Conservation (phyloP, 2,329 filamentous ascomycete genomes). For the Lasiodiplodia citricola region DNA sequence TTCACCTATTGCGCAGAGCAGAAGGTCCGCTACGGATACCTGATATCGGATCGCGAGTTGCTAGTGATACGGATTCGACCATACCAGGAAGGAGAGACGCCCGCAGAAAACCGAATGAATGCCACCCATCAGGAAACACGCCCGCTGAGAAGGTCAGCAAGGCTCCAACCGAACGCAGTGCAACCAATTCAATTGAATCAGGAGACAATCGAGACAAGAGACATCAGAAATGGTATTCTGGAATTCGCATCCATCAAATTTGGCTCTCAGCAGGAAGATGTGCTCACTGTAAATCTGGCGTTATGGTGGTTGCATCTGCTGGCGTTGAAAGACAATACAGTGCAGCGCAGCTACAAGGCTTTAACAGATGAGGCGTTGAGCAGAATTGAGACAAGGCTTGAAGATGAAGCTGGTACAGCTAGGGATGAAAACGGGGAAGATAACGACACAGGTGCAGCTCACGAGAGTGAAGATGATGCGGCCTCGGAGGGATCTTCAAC, state of each 20-base stretch:
- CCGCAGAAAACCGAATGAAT: no score
- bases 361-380: background rate
- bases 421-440: background rate
- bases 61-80: background rate
- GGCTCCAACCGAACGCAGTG: background rate
- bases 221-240: background rate
- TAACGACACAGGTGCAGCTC: background rate
- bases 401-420: background rate
- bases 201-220: background rate
- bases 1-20: background rate
- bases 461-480: background rate
- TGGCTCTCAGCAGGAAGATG: background rate
- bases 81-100: background rate
- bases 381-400: background rate
- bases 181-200: background rate
- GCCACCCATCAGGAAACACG: background rate
- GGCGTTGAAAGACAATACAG: background rate
- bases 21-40: background rate
- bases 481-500: conserved; percentile 7
- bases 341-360: background rate
- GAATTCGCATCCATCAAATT: background rate
- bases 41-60: background rate
- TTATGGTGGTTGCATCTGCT: background rate
- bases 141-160: background rate
- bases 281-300: background rate